Conservation (phyloP, 331 rosid genomes). For the Dryas integrifolia region DNA sequence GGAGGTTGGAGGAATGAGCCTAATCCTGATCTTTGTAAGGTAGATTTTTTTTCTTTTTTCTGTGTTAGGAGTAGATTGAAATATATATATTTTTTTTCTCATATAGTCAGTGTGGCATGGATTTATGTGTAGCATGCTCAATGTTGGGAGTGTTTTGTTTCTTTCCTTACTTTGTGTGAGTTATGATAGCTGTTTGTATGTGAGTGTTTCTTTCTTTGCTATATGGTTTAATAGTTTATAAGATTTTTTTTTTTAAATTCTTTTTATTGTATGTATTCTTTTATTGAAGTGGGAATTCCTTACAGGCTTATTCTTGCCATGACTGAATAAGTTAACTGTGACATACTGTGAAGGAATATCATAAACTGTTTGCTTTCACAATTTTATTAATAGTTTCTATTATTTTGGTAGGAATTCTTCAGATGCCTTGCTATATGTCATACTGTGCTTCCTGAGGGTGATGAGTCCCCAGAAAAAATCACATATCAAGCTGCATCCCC, state of each 20-base stretch:
- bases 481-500: slow-evolving; percentile 97
- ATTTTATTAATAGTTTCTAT: slow-evolving; percentile 1
- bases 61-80: slow-evolving; percentile 2
- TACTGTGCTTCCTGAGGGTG: slow-evolving; percentile 97
- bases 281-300: background rate
- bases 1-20: slow-evolving; percentile 99
- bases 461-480: slow-evolving; percentile 73
- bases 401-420: slow-evolving; percentile 71
- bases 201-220: background rate
- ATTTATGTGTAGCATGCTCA: background rate
- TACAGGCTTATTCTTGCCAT: background rate
- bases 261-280: background rate
- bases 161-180: background rate
- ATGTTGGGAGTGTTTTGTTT: background rate
- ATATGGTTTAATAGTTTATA: background rate
- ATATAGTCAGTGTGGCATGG: slow-evolving; percentile 1
- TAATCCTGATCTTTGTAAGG: slow-evolving; percentile 78
- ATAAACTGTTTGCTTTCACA: slow-evolving; percentile 10
- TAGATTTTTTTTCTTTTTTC: slow-evolving; percentile 23
- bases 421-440: slow-evolving; percentile 99
- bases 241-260: background rate
- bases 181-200: background rate
- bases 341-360: background rate
- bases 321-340: background rate
- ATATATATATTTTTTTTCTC: background rate